Conservation (phyloP, 441 rosid species). For the Populus trichocarpa region DNA sequence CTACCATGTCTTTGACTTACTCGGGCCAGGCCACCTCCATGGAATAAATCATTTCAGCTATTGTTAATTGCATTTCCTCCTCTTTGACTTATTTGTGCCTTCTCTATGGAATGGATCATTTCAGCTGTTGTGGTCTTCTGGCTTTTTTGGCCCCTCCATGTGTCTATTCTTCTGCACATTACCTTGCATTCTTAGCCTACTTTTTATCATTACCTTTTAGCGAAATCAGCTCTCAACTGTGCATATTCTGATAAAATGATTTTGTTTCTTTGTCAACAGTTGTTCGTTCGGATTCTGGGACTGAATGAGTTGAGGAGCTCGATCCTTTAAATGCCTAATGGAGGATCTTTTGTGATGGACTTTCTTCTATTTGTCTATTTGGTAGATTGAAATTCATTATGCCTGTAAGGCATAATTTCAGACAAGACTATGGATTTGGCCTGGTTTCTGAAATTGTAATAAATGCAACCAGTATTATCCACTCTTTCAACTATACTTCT, state of each 20-base stretch:
- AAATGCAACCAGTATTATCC: conserved; percentile 18
- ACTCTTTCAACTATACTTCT: background rate
- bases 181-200: background rate
- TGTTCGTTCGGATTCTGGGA: conserved; percentile 35
- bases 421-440: conserved; percentile 4
- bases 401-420: conserved; percentile 18
- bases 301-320: conserved; percentile 20
- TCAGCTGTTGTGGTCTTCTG: background rate
- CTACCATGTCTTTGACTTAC: background rate
- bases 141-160: background rate
- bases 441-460: conserved; percentile 24
- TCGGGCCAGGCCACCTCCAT: too few species aligned
- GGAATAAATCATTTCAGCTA: too few species aligned
- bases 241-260: background rate
- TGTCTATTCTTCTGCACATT: background rate
- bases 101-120: too few species aligned
- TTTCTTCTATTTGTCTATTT: conserved; percentile 11
- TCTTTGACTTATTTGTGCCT: background rate
- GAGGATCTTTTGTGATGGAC: background rate
- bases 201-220: background rate
- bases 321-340: conserved; percentile 6
- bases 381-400: conserved; percentile 12
- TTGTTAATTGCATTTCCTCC: background rate
- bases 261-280: conserved; percentile 29
- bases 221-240: background rate